Evolutionary conservation across 805 yeast genomes (phyloP).

Genomic region (Kluyveromyces dobzhanskii): DNA sequence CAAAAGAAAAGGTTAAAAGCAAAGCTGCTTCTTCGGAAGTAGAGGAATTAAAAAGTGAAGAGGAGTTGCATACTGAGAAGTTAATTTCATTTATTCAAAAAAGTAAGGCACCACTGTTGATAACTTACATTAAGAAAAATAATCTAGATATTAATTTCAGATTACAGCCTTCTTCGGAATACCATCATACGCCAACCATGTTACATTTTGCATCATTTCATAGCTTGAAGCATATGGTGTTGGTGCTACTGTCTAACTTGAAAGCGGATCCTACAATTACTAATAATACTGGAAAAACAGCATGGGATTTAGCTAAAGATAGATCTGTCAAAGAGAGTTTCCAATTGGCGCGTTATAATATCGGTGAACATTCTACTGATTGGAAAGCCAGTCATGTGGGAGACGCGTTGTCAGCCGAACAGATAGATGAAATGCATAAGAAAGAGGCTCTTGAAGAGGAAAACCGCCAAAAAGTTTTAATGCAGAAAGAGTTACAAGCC

Average conservation of each 20-base stretch:
- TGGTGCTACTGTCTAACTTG: conserved; percentile 47
- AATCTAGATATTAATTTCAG: conserved; percentile 43
- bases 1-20: conserved; percentile 26
- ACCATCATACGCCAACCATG: conserved; percentile 56
- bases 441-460: conserved; percentile 32
- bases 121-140: conserved; percentile 52
- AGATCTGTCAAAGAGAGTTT: conserved; percentile 44
- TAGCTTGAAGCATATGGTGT: conserved; percentile 59
- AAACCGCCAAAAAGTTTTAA: conserved; percentile 30
- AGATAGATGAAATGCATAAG: conserved; percentile 38
- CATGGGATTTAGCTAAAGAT: conserved; percentile 57
- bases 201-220: conserved; percentile 70
- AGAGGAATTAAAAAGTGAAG: conserved; percentile 21
- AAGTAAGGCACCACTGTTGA: conserved; percentile 68
- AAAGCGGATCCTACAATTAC: conserved; percentile 60
- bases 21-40: conserved; percentile 13
- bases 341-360: conserved; percentile 53
- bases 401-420: conserved; percentile 46
- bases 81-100: conserved; percentile 53
- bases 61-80: conserved; percentile 49
- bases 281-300: conserved; percentile 50
- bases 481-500: conserved; percentile 19
- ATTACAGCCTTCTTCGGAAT: conserved; percentile 49
- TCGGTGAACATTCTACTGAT: conserved; percentile 64
- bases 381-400: conserved; percentile 68